Evolutionary conservation across 2,329 filamentous ascomycete genomes (phyloP).

Genomic region (Neodidymelliopsis sp.): DNA sequence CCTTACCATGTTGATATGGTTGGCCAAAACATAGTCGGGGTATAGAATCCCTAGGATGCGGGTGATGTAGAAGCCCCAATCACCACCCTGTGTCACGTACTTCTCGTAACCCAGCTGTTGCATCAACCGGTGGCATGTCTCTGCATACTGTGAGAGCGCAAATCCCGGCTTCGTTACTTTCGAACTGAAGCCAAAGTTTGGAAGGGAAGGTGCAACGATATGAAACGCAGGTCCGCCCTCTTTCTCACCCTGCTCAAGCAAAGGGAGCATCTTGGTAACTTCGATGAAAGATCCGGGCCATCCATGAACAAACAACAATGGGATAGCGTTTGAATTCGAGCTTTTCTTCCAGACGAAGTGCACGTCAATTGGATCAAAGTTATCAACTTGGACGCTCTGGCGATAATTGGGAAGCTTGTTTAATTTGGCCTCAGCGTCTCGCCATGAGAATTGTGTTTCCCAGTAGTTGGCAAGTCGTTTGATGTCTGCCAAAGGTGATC

Average conservation of each 20-base stretch:
- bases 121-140: slow-evolving; percentile 74
- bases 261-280: slow-evolving; percentile 66
- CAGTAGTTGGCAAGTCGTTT: slow-evolving; percentile 66
- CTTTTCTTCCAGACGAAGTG: slow-evolving; percentile 71
- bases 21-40: slow-evolving; percentile 63
- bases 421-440: slow-evolving; percentile 63
- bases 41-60: slow-evolving; percentile 68
- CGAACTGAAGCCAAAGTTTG: slow-evolving; percentile 64
- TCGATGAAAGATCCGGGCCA: slow-evolving; percentile 77
- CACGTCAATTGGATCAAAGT: slow-evolving; percentile 66
- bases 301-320: slow-evolving; percentile 72
- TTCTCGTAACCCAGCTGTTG: slow-evolving; percentile 68
- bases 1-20: slow-evolving; percentile 68
- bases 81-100: slow-evolving; percentile 68
- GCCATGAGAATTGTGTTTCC: slow-evolving; percentile 67
- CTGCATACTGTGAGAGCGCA: slow-evolving; percentile 66
- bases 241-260: slow-evolving; percentile 46
- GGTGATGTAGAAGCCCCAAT: slow-evolving; percentile 74
- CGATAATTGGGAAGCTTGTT: slow-evolving; percentile 69
- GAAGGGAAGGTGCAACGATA: slow-evolving; percentile 62
- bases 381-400: slow-evolving; percentile 61
- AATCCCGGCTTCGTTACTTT: slow-evolving; percentile 63
- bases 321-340: slow-evolving; percentile 62
- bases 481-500: slow-evolving; percentile 66
- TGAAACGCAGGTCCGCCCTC: slow-evolving; percentile 58